Evolutionary conservation across 2,329 filamentous ascomycete species (phyloP).

Genomic region (Blumeriella jaapii): DNA sequence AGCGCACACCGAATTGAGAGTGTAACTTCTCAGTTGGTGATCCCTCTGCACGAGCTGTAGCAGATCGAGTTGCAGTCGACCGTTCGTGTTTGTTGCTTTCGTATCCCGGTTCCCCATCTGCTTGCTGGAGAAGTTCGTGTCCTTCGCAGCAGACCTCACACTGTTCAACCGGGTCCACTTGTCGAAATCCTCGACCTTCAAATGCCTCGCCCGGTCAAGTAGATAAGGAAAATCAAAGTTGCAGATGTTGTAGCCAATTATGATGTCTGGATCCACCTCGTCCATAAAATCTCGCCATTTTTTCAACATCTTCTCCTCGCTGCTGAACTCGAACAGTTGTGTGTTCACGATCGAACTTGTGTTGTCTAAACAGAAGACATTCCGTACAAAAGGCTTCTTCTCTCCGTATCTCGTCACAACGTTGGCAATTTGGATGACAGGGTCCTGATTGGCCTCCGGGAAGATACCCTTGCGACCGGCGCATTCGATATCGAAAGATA

Average conservation of each 20-base stretch:
- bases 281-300: conserved; percentile 85
- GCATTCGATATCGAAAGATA: conserved; percentile 98
- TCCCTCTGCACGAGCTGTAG: conserved; percentile 93
- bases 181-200: conserved; percentile 71
- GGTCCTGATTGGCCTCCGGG: conserved; percentile 81
- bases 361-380: conserved; percentile 89
- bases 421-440: conserved; percentile 96
- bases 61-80: conserved; percentile 82
- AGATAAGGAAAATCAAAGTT: conserved; percentile 99
- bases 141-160: conserved; percentile 58
- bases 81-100: conserved; percentile 89
- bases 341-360: conserved; percentile 93
- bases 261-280: conserved; percentile 88
- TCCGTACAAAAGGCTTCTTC: conserved; percentile 86
- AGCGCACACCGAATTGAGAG: conserved; percentile 87
- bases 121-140: conserved; percentile 88
- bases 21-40: conserved; percentile 91
- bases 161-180: conserved; percentile 75
- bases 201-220: conserved; percentile 71
- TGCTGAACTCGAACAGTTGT: conserved; percentile 72
- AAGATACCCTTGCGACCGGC: conserved; percentile 96
- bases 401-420: conserved; percentile 92
- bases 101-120: conserved; percentile 96
- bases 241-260: conserved; percentile 96
- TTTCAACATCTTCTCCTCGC: conserved; percentile 82